phyloP scores from a whole-genome alignment of 805 yeast species.

The Metschnikowia drakensbergensis region DNA sequence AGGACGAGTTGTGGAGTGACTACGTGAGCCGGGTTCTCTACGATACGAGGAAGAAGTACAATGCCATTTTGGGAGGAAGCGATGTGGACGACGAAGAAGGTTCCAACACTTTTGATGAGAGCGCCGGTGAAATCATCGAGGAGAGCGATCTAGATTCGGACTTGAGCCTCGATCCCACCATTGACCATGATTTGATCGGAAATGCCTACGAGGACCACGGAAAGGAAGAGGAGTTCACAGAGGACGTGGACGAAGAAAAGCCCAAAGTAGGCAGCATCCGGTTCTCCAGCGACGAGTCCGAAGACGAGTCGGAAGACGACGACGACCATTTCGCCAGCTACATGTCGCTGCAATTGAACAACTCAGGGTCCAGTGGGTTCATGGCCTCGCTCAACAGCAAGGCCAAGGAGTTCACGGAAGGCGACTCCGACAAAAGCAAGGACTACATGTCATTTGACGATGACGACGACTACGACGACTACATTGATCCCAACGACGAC shows the following conservation, averaged over 20 bases:
- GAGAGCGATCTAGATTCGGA: slow-evolving; percentile 29
- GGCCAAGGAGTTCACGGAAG: slow-evolving; percentile 20
- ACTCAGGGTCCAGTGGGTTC: slow-evolving; percentile 39
- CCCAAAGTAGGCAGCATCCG: slow-evolving; percentile 8
- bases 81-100: slow-evolving; percentile 38
- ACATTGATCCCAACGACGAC: slow-evolving; percentile 78
- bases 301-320: slow-evolving; percentile 38
- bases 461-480: slow-evolving; percentile 55
- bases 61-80: slow-evolving; percentile 84
- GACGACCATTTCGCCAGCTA: slow-evolving; percentile 65
- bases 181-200: slow-evolving; percentile 29
- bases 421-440: slow-evolving; percentile 9
- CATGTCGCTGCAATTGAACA: slow-evolving; percentile 71
- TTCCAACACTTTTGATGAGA: slow-evolving; percentile 27
- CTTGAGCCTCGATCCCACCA: slow-evolving; percentile 28
- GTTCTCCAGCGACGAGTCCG: slow-evolving; percentile 26
- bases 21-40: slow-evolving; percentile 80
- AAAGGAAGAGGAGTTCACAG: slow-evolving; percentile 19
- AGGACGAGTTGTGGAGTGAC: slow-evolving; percentile 61
- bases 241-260: slow-evolving; percentile 15
- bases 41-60: slow-evolving; percentile 90
- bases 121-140: slow-evolving; percentile 37
- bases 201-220: slow-evolving; percentile 26
- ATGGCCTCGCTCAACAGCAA: slow-evolving; percentile 44
- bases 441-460: slow-evolving; percentile 21